Evolutionary conservation across 345 rosid species (phyloP), one percentile per base, ranked within the genome.

Genomic region (Acer negundo): DNA sequence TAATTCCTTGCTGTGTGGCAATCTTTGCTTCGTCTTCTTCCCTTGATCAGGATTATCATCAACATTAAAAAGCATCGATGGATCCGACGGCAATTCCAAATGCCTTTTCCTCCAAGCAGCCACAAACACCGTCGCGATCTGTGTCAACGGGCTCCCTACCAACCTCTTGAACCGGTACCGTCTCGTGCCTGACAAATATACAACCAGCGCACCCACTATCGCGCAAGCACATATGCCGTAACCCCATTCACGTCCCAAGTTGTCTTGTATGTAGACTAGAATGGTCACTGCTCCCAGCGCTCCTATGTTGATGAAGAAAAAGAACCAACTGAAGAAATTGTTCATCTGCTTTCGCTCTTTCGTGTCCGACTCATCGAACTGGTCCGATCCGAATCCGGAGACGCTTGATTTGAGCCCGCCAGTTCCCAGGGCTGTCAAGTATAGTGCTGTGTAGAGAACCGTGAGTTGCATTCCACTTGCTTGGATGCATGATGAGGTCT

Each of bases 321-420:
- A 96, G 92, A 96, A 94, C 90, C 99, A 95, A 75, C 89, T 90
- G 84, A 96, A 96, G 87, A 96, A 96, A 42, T 83, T 79, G 47
- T 78, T 77, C 99, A 96, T 96, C 68, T 88, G 91, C 47, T 85
- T 77, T 31, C 78, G 79, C 82, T 96, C 99, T 28, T 75, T 76
- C 2, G 80, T 84, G 78, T 96, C 92, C 0, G 87, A 82, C 9
- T 96, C 99, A 59, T 93, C 94, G 80, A 96, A 96, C 40, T 96
- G 99, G 80, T 96, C 99, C 0, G 99, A 96, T 0, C 97, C 98
- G 47, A 96, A 96, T 3, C 99, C 99, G 0, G 99, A 96, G 2
- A 96, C 97, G 70, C 99, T 96, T 22, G 99, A 93, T 82, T 96
- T 96, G 62, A 96, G 87, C 1, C 99, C 98, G 2, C 99, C 99